Base-by-base conservation (phyloP, 1,284 basidiomycete genomes). In the Sanguinoderma infundibulare region DNA sequence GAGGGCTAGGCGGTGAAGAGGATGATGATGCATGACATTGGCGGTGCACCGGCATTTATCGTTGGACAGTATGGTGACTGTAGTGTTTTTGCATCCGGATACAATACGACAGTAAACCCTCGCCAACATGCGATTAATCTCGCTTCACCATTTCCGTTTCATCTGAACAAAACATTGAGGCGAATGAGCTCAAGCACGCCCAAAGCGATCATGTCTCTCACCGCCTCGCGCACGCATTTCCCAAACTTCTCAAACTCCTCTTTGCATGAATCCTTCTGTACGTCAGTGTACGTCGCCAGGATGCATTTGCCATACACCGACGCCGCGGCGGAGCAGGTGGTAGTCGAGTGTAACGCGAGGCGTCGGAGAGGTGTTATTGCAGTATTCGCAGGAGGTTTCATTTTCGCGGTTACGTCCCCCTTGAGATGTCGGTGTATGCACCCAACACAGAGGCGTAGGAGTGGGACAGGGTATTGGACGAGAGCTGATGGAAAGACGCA, bases 231-330 rank as follows among this genome's bases (percentile, higher is more conserved):
- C 47, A 95, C 73, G 73, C 93, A 95, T 49, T 82, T 76, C 36
- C 87, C 87, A 71, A 96, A 96, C 65, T 83, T 83, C 6, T 81
- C 80, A 65, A 95, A 96, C 74, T 95, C 92, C 14, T 84, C 82
- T 60, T 86, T 85, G 77, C 94, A 96, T 59, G 84, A 82, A 69
- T 93, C 90, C 74, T 89, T 89, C 64, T 79, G 83, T 14, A 92
- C 86, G 68, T 95, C 92, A 22, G 85, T 87, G 75, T 94, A 94
- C 3, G 83, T 85, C 3, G 84, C 83, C 20, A 89, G 75, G 28
- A 96, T 87, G 71, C 94, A 96, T 73, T 88, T 88, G 26, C 92
- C 94, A 70, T 96, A 96, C 12, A 73, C 77, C 9, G 84, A 78
- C 32, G 93, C 93, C 67, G 93, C 83, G 3, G 78, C 68, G 9